A percentile compares a stretch with the other conserved stretches of the same genome.
phyloP scores from a whole-genome alignment of 2,329 filamentous ascomycete species.

The Cryphonectria nitschkei region DNA sequence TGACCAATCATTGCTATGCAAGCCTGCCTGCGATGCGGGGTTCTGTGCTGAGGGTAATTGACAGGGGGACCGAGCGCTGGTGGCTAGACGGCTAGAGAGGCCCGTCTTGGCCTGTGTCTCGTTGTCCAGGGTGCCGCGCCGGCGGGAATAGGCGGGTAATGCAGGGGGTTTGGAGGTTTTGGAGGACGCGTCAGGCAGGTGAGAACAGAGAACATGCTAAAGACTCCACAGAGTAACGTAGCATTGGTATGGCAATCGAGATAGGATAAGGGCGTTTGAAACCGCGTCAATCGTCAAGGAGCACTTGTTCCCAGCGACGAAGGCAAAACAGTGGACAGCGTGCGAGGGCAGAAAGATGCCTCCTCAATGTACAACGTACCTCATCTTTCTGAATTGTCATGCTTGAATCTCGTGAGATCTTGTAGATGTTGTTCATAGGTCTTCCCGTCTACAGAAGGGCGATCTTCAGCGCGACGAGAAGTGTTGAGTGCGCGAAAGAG shows the following conservation, averaged over 20 bases:
- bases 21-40: constrained; percentile 9
- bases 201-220: not conserved
- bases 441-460: not conserved
- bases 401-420: not conserved
- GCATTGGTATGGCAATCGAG: not conserved
- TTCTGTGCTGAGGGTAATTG: not conserved
- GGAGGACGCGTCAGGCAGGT: not conserved
- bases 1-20: not conserved
- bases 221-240: not conserved
- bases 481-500: not conserved
- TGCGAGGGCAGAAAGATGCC: not conserved
- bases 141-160: constrained; percentile 6
- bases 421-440: not conserved
- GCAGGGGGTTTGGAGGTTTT: not conserved
- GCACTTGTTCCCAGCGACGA: not conserved
- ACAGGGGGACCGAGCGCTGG: not conserved
- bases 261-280: not conserved
- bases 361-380: constrained; percentile 10
- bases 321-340: too few relatives aligned
- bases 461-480: not conserved
- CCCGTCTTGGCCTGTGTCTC: not conserved
- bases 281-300: not conserved
- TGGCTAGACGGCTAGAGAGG: not conserved
- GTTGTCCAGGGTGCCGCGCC: not conserved
- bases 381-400: constrained; percentile 20